A percentile compares a stretch with the other conserved stretches of the same genome.
phyloP scores from a whole-genome alignment of 192 early-diverging fungal genomes.

The Backusella tarrabulga region DNA sequence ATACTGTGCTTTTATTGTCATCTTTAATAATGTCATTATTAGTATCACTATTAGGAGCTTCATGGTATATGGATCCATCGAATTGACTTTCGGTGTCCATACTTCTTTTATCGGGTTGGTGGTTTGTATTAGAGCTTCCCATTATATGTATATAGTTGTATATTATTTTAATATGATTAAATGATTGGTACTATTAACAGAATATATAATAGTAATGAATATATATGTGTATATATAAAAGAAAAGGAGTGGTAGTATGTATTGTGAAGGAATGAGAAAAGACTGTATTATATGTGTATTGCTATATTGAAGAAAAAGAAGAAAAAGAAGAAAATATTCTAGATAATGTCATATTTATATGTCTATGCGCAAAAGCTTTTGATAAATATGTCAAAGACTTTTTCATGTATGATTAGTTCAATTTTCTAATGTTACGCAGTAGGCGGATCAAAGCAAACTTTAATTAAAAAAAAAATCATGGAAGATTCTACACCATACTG shows the following conservation, averaged over 20 bases:
- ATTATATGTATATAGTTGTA: not conserved
- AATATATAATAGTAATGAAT: not conserved
- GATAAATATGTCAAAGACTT: not conserved
- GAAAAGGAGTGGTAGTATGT: not conserved
- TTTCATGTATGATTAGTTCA: not conserved
- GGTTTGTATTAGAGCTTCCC: not conserved
- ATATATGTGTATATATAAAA: not conserved
- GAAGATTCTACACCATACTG: not conserved
- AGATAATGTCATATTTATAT: not conserved
- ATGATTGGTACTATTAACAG: not conserved
- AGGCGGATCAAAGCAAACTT: not conserved
- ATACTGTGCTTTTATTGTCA: not conserved
- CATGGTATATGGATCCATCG: not conserved
- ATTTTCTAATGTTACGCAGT: not conserved
- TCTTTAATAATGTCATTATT: not conserved
- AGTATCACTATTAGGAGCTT: not conserved
- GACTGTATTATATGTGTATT: not conserved
- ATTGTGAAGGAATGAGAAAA: not conserved
- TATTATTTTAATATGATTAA: not conserved
- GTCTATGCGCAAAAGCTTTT: not conserved
- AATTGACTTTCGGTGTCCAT: not conserved
- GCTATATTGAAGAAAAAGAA: not conserved
- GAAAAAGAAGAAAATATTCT: not conserved
- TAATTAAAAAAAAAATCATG: not conserved
- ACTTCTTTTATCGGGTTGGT: not conserved